Conservation (phyloP, 371 early-diverging fungal species). For the Dinochytrium kinnereticum region DNA sequence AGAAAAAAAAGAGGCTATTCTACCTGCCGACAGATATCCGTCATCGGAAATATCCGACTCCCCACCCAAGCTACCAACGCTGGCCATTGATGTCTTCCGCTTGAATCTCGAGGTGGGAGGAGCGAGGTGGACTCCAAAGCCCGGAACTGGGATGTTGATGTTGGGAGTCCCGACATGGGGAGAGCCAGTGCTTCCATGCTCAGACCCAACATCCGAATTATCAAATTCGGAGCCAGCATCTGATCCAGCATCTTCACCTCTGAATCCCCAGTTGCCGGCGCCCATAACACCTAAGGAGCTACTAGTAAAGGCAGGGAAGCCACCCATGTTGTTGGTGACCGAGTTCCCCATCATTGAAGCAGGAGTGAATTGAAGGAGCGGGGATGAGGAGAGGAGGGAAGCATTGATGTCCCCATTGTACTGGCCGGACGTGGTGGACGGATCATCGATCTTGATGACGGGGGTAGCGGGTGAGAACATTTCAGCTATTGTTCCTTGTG, state of each 20-base stretch:
- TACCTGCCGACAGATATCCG: constrained; percentile 12
- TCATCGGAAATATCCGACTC: constrained; percentile 5
- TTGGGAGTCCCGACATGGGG: background rate
- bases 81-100: constrained; percentile 3
- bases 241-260: constrained; percentile 4
- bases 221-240: constrained; percentile 10
- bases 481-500: too few species aligned
- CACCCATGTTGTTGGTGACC: background rate
- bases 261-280: background rate
- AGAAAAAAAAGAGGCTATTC: background rate
- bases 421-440: background rate
- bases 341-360: background rate
- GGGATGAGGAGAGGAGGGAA: background rate
- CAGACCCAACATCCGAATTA: constrained; percentile 2
- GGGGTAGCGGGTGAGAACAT: constrained; percentile 11
- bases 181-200: constrained; percentile 11
- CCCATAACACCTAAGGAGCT: background rate
- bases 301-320: background rate
- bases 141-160: too few species aligned
- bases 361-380: background rate
- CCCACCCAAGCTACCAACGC: background rate
- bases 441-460: constrained; percentile 16
- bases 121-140: background rate
- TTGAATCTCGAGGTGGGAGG: background rate
- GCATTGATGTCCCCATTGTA: background rate